These are phyloP conservation scores for Tylopilus rubrobrunneus DNA, from an alignment of 768 basidiomycete species.

Conservation along the genomic window DNA sequence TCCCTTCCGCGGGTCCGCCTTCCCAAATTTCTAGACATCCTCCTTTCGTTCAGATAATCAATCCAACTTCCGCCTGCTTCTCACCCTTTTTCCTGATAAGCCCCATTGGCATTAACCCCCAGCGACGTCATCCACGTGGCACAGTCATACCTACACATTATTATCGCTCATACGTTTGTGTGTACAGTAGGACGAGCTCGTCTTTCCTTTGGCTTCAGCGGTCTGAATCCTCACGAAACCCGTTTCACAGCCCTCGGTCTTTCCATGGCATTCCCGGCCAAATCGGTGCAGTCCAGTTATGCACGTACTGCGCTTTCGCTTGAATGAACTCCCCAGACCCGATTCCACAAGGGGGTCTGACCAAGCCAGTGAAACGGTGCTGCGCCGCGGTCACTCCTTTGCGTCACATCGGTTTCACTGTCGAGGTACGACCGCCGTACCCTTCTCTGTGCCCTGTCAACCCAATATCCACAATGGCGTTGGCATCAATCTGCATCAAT, in stretches of 20 bases:
- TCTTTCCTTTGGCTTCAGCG: neutral
- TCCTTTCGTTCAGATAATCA: conserved; percentile 8
- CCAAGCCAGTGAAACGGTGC: neutral
- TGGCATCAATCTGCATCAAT: neutral
- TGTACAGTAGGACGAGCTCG: neutral
- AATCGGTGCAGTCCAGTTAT: too few relatives aligned
- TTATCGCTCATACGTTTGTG: too few relatives aligned
- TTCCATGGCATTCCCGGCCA: neutral
- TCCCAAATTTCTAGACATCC: neutral
- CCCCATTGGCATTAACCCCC: too few relatives aligned
- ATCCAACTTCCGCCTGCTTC: neutral
- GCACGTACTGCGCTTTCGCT: neutral
- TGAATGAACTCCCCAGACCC: neutral
- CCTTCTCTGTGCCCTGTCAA: neutral
- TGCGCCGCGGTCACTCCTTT: neutral
- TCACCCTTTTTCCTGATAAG: neutral
- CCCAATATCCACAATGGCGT: neutral
- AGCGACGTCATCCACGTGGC: neutral
- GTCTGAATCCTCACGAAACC: neutral
- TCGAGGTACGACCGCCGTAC: neutral
- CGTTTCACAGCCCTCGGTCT: neutral
- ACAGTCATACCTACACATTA: neutral
- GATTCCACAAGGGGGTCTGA: neutral
- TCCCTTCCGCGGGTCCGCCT: conserved; percentile 1
- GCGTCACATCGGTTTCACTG: neutral